Conservation (phyloP, 495 filamentous ascomycete genomes). For the Penicillium atrosanguineum region DNA sequence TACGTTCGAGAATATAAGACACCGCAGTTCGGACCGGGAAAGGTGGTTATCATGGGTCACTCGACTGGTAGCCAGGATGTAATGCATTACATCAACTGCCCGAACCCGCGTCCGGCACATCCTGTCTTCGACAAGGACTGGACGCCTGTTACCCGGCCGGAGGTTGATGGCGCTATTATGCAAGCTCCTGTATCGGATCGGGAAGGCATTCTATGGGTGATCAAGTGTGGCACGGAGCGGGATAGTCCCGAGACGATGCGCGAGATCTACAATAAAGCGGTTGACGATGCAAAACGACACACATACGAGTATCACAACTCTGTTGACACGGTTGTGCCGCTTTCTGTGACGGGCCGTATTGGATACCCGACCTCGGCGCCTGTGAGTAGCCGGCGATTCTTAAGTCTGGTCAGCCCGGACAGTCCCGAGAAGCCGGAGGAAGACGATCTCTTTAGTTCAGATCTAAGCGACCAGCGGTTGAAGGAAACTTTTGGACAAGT, state of each 20-base stretch:
- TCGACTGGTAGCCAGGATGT: conserved; percentile 84
- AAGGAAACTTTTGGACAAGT: conserved; percentile 61
- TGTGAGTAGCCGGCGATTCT: conserved; percentile 63
- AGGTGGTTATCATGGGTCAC: conserved; percentile 62
- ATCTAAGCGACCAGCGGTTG: conserved; percentile 60
- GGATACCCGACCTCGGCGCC: conserved; percentile 44
- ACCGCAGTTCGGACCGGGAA: conserved; percentile 22
- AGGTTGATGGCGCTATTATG: conserved; percentile 75
- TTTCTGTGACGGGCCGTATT: conserved; percentile 34
- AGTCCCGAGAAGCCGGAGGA: conserved; percentile 55
- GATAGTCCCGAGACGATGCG: conserved; percentile 27
- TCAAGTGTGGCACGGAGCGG: conserved; percentile 31
- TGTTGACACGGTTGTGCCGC: conserved; percentile 34
- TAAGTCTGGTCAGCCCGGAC: conserved; percentile 57
- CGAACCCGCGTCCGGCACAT: conserved; percentile 32
- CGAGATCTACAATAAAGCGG: conserved; percentile 28
- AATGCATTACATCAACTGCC: conserved; percentile 62
- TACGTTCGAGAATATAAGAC: conserved; percentile 54
- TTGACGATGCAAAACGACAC: conserved; percentile 22
- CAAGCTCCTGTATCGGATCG: conserved; percentile 80
- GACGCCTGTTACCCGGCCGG: conserved; percentile 27
- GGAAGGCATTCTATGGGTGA: conserved; percentile 55
- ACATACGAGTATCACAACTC: conserved; percentile 19
- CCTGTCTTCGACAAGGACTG: conserved; percentile 32
- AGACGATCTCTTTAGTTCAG: conserved; percentile 86